phyloP scores from a whole-genome alignment of 129 eudicot genomes.

The Ambrosia trifida region DNA sequence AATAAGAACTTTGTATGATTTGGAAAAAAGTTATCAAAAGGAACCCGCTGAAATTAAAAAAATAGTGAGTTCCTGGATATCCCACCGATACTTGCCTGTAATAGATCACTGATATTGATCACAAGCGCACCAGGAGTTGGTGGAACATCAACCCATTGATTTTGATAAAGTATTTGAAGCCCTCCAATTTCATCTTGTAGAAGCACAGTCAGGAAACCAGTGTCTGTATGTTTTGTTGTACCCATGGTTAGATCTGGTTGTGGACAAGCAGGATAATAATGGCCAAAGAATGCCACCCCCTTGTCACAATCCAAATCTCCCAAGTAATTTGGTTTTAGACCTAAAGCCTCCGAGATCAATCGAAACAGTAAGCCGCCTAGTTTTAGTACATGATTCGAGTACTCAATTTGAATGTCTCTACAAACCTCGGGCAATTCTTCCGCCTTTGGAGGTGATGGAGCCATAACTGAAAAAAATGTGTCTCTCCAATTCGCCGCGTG shows the following conservation, averaged over 20 bases:
- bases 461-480: slow-evolving; percentile 22
- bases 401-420: slow-evolving; percentile 51
- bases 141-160: slow-evolving; percentile 53
- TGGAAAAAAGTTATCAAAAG: no score
- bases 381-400: slow-evolving; percentile 33
- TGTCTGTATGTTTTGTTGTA: slow-evolving; percentile 41
- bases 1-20: no score
- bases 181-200: slow-evolving; percentile 51
- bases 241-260: slow-evolving; percentile 52
- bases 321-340: slow-evolving; percentile 38
- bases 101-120: slow-evolving; percentile 42
- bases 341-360: slow-evolving; percentile 56
- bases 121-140: slow-evolving; percentile 42
- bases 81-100: slow-evolving; percentile 31
- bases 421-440: slow-evolving; percentile 36
- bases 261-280: slow-evolving; percentile 60
- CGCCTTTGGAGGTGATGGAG: slow-evolving; percentile 21
- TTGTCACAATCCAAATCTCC: slow-evolving; percentile 33
- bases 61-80: no score
- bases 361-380: slow-evolving; percentile 35
- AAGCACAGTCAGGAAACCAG: slow-evolving; percentile 41
- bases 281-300: slow-evolving; percentile 23
- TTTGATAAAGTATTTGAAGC: slow-evolving; percentile 45
- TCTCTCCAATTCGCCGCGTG: slow-evolving; percentile 31
- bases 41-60: no score